These are phyloP conservation scores for Byssoonygena ceratinophila DNA, from an alignment of 2,329 filamentous ascomycete species.

Conservation along the genomic window DNA sequence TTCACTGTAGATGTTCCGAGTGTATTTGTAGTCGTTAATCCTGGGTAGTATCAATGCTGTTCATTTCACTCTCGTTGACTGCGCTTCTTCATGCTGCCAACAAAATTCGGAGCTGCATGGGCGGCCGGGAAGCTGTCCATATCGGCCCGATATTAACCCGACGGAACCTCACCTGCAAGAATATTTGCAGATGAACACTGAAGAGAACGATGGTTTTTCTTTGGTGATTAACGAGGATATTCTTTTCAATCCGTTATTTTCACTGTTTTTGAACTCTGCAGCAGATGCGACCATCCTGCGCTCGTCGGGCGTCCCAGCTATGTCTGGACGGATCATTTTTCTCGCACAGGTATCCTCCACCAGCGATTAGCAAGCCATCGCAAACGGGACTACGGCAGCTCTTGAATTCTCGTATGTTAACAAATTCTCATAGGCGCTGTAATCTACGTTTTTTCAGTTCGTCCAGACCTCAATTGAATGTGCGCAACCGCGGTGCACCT, in stretches of 20 bases:
- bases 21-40: no score
- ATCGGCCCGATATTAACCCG: slow-evolving; percentile 8
- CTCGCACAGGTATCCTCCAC: slow-evolving; percentile 27
- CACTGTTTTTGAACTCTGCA: slow-evolving; percentile 4
- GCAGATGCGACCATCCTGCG: slow-evolving; percentile 34
- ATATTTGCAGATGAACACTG: neutral
- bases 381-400: neutral
- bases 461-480: neutral
- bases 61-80: neutral
- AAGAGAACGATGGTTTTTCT: neutral
- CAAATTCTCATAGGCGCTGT: neutral
- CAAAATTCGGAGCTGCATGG: slow-evolving; percentile 13
- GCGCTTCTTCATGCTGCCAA: neutral
- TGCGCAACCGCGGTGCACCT: neutral
- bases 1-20: no score
- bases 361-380: neutral
- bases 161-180: no score
- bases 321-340: slow-evolving; percentile 22
- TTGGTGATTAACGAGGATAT: no score
- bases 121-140: no score
- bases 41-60: neutral
- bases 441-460: neutral
- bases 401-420: neutral
- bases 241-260: no score
- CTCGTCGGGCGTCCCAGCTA: slow-evolving; percentile 28